phyloP scores from a whole-genome alignment of 2,329 filamentous ascomycete genomes.

The Xylaria sp. region DNA sequence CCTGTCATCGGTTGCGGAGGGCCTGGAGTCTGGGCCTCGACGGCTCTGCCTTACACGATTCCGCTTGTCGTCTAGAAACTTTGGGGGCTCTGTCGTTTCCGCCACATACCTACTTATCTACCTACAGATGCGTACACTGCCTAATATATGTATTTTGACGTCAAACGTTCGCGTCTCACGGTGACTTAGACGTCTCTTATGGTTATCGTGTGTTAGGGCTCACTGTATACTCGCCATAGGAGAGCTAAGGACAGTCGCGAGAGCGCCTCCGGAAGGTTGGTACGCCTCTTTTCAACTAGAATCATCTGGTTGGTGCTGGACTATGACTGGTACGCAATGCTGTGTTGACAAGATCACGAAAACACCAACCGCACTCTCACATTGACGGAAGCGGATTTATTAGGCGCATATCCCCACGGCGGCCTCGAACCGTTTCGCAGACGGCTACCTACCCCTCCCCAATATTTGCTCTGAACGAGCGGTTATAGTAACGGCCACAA shows the following conservation, averaged over 20 bases:
- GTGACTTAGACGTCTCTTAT: conserved; percentile 1
- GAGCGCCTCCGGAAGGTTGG: conserved; percentile 3
- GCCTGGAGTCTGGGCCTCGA: conserved; percentile 22
- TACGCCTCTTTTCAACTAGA: background rate
- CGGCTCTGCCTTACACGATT: conserved; percentile 1
- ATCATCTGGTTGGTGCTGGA: background rate
- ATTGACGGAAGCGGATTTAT: background rate
- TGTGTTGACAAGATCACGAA: conserved; percentile 16
- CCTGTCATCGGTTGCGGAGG: conserved; percentile 24
- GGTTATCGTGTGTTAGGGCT: background rate
- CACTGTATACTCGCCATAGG: background rate
- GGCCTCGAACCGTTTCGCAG: conserved; percentile 4
- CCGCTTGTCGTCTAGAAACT: background rate
- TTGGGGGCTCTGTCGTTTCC: conserved; percentile 6
- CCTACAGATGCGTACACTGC: background rate
- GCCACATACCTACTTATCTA: background rate
- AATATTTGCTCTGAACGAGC: conserved; percentile 5
- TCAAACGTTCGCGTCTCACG: background rate
- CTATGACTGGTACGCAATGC: background rate
- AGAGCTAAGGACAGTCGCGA: conserved; percentile 10
- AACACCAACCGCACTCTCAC: conserved; percentile 3
- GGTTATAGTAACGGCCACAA: conserved; percentile 16
- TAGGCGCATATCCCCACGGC: background rate
- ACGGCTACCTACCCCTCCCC: conserved; percentile 13
- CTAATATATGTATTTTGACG: conserved; percentile 15